Base-by-base conservation (phyloP, 768 basidiomycete genomes). In the Gloeophyllum trabeum region DNA sequence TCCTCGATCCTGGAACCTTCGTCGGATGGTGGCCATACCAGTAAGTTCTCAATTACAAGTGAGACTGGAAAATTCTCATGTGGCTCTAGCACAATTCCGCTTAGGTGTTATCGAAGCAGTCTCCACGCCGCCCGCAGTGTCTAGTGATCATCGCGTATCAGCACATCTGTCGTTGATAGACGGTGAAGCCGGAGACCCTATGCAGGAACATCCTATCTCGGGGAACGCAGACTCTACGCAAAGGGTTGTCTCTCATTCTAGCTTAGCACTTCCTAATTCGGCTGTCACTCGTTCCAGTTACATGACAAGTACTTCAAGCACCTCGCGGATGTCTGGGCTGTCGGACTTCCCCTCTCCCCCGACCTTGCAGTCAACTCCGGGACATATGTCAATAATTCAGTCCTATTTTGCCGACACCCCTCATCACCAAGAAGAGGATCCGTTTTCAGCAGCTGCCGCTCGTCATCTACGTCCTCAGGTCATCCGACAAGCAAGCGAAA, bases 261-360 rank as follows among this genome's bases (percentile, higher is more conserved):
- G 55, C 45, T 41, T 48, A 34, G 43, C 49, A 6, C 46, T 53
- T 23, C 52, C 58, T 1, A 34, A 48, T 20, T 58, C 65, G 4
- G 46, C 64, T 4, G 56, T 61, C 24, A 48, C 64, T 4, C 69
- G 71, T 10, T 64, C 67, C 45, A 86, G 83, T 54, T 79, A 71
- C 54, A 61, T 76, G 66, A 86, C 82, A 6, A 56, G 51, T 24
- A 69, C 67, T 2, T 80, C 79, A 0, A 62, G 58, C 26, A 47
- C 61, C 6, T 85, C 83, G 1, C 68, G 69, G 23, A 85, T 86
- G 66, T 84, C 82, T 1, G 67, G 68, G 6, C 66, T 85, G 12
- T 83, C 80, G 3, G 83, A 84, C 51, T 86, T 86, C 54, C 83
- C 82, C 1, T 60, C 59, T 6, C 82, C 82, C 3, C 82, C 82